Percentiles rank a stretch among this genome's conserved stretches.
These are phyloP conservation scores for Trichoderma polysporum DNA, from an alignment of 2,329 filamentous ascomycete species.

Conservation along the genomic window DNA sequence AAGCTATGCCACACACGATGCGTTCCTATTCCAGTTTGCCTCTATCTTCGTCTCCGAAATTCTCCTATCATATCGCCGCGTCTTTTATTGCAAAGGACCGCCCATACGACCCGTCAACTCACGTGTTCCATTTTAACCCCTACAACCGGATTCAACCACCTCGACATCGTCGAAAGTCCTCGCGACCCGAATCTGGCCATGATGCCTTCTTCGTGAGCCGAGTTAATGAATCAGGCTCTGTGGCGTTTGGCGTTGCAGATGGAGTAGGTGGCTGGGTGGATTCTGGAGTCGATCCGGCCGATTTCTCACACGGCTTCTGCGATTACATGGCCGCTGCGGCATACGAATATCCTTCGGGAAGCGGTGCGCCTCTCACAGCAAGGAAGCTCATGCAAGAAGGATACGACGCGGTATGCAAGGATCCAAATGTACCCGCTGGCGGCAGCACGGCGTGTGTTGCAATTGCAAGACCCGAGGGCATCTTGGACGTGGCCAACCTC, in stretches of 20 bases:
- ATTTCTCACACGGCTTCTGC: slow-evolving; percentile 93
- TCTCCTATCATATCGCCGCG: slow-evolving; percentile 70
- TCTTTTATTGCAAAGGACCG: slow-evolving; percentile 74
- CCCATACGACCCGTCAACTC: slow-evolving; percentile 64
- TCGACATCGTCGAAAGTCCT: slow-evolving; percentile 34
- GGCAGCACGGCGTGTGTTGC: slow-evolving; percentile 93
- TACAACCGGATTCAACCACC: slow-evolving; percentile 58
- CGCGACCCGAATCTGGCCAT: slow-evolving; percentile 77
- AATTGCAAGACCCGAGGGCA: slow-evolving; percentile 69
- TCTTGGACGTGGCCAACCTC: slow-evolving; percentile 84
- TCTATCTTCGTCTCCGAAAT: slow-evolving; percentile 35
- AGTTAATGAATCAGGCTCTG: slow-evolving; percentile 67
- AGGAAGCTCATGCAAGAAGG: slow-evolving; percentile 75
- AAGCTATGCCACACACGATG: not conserved
- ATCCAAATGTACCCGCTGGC: slow-evolving; percentile 72
- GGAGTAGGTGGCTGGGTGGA: slow-evolving; percentile 95
- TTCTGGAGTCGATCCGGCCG: slow-evolving; percentile 86
- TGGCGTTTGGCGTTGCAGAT: slow-evolving; percentile 88
- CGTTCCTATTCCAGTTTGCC: slow-evolving; percentile 27
- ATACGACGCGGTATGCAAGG: slow-evolving; percentile 77
- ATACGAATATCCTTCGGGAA: slow-evolving; percentile 50
- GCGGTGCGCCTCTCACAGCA: slow-evolving; percentile 52
- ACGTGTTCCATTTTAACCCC: slow-evolving; percentile 72
- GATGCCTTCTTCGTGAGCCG: slow-evolving; percentile 93
- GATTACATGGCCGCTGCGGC: slow-evolving; percentile 85